Conservation (phyloP, 345 rosid species). For the Capsella bursapastoris region DNA sequence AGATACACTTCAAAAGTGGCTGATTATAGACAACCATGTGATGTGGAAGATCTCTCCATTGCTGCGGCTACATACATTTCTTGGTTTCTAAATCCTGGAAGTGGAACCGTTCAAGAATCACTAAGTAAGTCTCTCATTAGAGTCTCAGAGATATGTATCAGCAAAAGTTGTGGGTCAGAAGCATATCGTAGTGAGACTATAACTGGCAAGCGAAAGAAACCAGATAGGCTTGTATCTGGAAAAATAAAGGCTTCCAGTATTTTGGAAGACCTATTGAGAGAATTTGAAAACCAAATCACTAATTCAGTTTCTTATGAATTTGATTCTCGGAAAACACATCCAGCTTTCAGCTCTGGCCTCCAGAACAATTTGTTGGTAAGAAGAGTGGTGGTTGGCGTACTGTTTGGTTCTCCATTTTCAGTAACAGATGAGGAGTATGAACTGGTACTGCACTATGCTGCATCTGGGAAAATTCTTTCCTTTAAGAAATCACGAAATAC, state of each 20-base stretch:
- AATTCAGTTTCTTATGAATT: conserved; percentile 28
- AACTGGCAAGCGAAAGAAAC: conserved; percentile 45
- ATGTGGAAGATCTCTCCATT: conserved; percentile 39
- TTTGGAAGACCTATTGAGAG: conserved; percentile 54
- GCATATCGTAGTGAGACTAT: conserved; percentile 34
- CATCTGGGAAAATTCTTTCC: conserved; percentile 56
- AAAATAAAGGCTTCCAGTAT: conserved; percentile 42
- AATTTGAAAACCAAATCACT: conserved; percentile 50
- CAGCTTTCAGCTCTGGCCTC: conserved; percentile 32
- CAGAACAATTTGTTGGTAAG: conserved; percentile 52
- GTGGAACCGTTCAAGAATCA: conserved; percentile 54
- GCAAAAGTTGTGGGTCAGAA: conserved; percentile 42
- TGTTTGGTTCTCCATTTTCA: conserved; percentile 51
- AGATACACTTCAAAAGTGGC: conserved; percentile 28
- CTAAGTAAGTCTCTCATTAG: conserved; percentile 54
- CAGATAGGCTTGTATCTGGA: conserved; percentile 21
- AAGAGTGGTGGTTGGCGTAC: conserved; percentile 63
- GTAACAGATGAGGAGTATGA: conserved; percentile 60
- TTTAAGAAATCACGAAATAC: conserved; percentile 27
- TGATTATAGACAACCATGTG: conserved; percentile 34
- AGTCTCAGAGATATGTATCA: conserved; percentile 56
- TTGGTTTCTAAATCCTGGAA: conserved; percentile 66
- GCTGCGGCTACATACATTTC: conserved; percentile 74
- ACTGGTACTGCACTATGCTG: conserved; percentile 66
- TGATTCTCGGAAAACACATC: conserved; percentile 31